Percentiles rank a stretch among this genome's conserved stretches.
Evolutionary conservation across 2,329 filamentous ascomycete genomes (phyloP).

Genomic region (Claviceps spartinae): DNA sequence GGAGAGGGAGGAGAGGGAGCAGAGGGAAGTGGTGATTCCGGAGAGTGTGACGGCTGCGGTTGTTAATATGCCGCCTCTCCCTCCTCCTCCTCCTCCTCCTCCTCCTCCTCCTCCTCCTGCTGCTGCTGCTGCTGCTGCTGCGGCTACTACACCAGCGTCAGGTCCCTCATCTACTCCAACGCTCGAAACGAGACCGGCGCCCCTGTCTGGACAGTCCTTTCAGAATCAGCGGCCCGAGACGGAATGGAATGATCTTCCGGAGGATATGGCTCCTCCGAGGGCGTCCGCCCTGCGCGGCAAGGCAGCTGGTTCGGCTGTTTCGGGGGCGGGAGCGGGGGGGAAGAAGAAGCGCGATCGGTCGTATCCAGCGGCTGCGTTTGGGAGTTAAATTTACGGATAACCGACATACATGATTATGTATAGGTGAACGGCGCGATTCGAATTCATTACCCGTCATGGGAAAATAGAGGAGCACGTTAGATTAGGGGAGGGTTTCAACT

Average conservation of each 20-base stretch:
- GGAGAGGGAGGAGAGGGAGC: background rate
- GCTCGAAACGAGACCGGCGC: conserved; percentile 6
- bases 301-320: conserved; percentile 19
- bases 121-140: background rate
- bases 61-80: conserved; percentile 15
- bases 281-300: conserved; percentile 5
- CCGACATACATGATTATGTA: background rate
- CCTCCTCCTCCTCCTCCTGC: background rate
- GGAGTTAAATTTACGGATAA: conserved; percentile 10
- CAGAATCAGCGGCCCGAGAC: conserved; percentile 45
- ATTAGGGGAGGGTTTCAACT: no score
- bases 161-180: conserved; percentile 9
- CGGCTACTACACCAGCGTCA: conserved; percentile 13
- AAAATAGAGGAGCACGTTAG: no score
- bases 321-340: conserved; percentile 29
- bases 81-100: background rate
- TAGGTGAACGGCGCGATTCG: no score
- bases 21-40: conserved; percentile 7
- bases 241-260: conserved; percentile 54
- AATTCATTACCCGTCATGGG: no score
- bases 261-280: conserved; percentile 35
- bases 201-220: conserved; percentile 31
- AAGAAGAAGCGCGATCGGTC: conserved; percentile 46
- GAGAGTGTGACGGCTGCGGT: conserved; percentile 18
- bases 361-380: conserved; percentile 51